Conservation (phyloP, 495 filamentous ascomycete genomes). For the Umbilicaria muhlenbergii region DNA sequence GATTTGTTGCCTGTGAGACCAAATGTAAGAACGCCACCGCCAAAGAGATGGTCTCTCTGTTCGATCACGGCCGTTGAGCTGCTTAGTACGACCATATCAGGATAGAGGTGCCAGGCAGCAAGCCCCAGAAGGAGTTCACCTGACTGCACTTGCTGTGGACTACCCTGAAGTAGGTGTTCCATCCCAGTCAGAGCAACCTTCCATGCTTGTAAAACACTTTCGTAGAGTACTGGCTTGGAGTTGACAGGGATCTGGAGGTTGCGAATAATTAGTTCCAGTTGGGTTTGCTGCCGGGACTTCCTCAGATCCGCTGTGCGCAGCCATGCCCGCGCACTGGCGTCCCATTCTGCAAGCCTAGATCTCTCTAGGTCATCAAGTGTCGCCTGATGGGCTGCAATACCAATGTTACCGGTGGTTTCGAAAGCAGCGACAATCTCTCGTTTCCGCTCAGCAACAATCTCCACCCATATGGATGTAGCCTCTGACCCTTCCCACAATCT, state of each 20-base stretch:
- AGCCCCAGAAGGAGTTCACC: constrained; percentile 17
- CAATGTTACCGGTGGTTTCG: too few relatives aligned
- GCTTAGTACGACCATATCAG: constrained; percentile 17
- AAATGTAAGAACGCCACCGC: constrained; percentile 1
- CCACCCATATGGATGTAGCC: constrained; percentile 22
- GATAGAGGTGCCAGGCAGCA: constrained; percentile 25
- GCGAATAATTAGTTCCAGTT: constrained; percentile 9
- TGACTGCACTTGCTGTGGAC: constrained; percentile 10
- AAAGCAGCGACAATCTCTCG: too few relatives aligned
- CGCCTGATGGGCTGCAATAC: too few relatives aligned
- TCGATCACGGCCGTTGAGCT: constrained; percentile 1
- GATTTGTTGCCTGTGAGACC: not conserved
- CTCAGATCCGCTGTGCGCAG: constrained; percentile 15
- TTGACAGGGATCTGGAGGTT: constrained; percentile 4
- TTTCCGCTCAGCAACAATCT: constrained; percentile 5
- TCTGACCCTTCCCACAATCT: constrained; percentile 17
- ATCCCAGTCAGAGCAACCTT: constrained; percentile 10
- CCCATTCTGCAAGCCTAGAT: constrained; percentile 19
- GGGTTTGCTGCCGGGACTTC: constrained; percentile 14
- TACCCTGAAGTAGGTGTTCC: constrained; percentile 14
- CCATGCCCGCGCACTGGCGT: constrained; percentile 22
- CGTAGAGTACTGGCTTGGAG: not conserved
- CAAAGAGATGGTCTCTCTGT: constrained; percentile 9
- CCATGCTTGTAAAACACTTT: constrained; percentile 4
- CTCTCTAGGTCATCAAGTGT: not conserved